Conservation (phyloP, 345 rosid genomes). For the Microcos paniculata region DNA sequence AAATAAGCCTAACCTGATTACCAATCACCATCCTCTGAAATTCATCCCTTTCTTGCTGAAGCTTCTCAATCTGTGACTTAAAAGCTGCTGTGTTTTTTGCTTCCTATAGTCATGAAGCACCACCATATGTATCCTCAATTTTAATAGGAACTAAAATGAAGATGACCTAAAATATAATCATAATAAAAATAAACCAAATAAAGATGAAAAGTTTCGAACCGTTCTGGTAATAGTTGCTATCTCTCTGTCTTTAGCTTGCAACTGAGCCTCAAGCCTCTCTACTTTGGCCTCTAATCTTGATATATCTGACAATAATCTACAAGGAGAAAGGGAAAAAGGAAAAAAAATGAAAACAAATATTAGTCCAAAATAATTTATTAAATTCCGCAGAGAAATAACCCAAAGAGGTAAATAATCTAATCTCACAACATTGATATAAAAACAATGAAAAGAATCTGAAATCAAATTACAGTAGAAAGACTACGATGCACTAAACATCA, state of each 20-base stretch:
- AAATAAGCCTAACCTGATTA: constrained; percentile 63
- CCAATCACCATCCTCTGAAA: constrained; percentile 97
- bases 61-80: constrained; percentile 86
- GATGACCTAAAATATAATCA: neutral
- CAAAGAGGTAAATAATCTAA: neutral
- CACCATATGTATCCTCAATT: constrained; percentile 11
- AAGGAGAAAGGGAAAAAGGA: constrained; percentile 5
- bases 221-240: constrained; percentile 88
- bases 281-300: constrained; percentile 87
- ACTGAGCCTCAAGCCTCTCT: constrained; percentile 85
- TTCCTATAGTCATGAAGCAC: constrained; percentile 46
- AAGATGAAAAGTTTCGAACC: constrained; percentile 41
- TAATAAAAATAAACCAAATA: neutral
- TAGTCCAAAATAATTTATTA: neutral
- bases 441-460: neutral
- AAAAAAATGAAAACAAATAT: neutral
- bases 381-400: neutral
- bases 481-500: neutral
- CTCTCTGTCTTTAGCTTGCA: constrained; percentile 89
- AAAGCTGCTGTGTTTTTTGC: constrained; percentile 85
- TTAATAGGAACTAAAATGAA: constrained; percentile 14
- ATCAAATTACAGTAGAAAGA: neutral
- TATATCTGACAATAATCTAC: constrained; percentile 71
- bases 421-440: neutral
- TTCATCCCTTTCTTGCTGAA: constrained; percentile 93